A percentile compares a stretch with the other conserved stretches of the same genome.
These are phyloP conservation scores for Fusarium stilboides DNA, from an alignment of 2,329 filamentous ascomycete genomes.

Conservation along the genomic window DNA sequence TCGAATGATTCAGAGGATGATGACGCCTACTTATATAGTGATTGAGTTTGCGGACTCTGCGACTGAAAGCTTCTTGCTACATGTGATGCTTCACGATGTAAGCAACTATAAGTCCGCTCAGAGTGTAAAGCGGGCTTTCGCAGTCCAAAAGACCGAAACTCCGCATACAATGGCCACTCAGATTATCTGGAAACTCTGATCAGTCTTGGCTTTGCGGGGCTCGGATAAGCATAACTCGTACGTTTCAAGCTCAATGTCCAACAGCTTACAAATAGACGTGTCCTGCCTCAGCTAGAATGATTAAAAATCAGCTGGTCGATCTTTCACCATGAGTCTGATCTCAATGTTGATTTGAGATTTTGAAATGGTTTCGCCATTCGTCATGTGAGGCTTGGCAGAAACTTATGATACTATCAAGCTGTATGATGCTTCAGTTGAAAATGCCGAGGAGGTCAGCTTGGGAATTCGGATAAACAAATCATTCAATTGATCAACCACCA, in stretches of 20 bases:
- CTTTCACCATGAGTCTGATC: background rate
- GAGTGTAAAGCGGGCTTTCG: slow-evolving; percentile 1
- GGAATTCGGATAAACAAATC: slow-evolving; percentile 20
- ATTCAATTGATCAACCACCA: slow-evolving; percentile 13
- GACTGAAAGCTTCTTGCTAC: background rate
- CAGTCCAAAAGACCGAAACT: slow-evolving; percentile 24
- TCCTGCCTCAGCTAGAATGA: background rate
- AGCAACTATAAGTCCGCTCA: slow-evolving; percentile 8
- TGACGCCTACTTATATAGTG: slow-evolving; percentile 10
- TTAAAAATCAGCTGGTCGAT: background rate
- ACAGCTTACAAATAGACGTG: slow-evolving; percentile 22
- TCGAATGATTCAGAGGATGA: background rate
- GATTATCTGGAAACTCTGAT: background rate
- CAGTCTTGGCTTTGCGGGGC: slow-evolving; percentile 18
- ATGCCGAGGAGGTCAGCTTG: background rate
- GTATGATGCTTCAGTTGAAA: too few species aligned
- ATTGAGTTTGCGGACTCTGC: background rate
- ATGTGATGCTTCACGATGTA: slow-evolving; percentile 3
- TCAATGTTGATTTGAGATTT: background rate
- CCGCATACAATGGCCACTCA: background rate
- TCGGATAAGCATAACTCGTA: slow-evolving; percentile 29
- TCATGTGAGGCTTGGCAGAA: background rate
- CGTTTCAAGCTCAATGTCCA: background rate
- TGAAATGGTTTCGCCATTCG: background rate
- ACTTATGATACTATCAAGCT: background rate